Evolutionary conservation across 495 filamentous ascomycete genomes (phyloP).

Genomic region (Penicillium lividum): DNA sequence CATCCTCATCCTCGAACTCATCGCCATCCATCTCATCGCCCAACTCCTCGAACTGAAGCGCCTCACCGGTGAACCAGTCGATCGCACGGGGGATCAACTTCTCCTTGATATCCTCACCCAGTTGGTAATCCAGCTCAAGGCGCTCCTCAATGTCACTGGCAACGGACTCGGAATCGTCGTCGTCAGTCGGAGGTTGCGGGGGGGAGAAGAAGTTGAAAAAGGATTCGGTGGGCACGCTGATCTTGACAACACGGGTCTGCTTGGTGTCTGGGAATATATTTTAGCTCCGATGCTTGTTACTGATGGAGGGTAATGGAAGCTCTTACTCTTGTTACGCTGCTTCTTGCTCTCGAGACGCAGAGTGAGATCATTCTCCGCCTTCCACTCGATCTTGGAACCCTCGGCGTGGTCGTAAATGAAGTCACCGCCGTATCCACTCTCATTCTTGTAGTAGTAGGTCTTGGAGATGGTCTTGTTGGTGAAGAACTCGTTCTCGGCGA

Average conservation of each 20-base stretch:
- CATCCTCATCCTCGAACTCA: constrained; percentile 84
- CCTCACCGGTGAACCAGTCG: constrained; percentile 99
- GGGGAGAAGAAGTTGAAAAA: constrained; percentile 99
- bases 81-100: constrained; percentile 98
- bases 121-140: constrained; percentile 96
- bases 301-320: not conserved
- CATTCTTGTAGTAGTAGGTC: constrained; percentile 99
- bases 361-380: constrained; percentile 86
- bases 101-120: constrained; percentile 99
- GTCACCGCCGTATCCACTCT: constrained; percentile 96
- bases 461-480: constrained; percentile 96
- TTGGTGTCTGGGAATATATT: constrained; percentile 73
- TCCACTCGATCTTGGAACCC: constrained; percentile 98
- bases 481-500: constrained; percentile 93
- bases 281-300: constrained; percentile 24
- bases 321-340: constrained; percentile 97
- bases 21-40: constrained; percentile 85
- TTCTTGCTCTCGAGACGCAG: constrained; percentile 97
- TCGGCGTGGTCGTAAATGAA: constrained; percentile 99
- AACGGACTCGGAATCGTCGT: constrained; percentile 79
- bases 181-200: constrained; percentile 77
- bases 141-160: constrained; percentile 94
- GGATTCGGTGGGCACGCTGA: constrained; percentile 95
- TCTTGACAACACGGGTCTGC: constrained; percentile 98
- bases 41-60: constrained; percentile 92